Base-by-base conservation (phyloP, 176 grass and related monocot species). In the Hordeum vulgare region DNA sequence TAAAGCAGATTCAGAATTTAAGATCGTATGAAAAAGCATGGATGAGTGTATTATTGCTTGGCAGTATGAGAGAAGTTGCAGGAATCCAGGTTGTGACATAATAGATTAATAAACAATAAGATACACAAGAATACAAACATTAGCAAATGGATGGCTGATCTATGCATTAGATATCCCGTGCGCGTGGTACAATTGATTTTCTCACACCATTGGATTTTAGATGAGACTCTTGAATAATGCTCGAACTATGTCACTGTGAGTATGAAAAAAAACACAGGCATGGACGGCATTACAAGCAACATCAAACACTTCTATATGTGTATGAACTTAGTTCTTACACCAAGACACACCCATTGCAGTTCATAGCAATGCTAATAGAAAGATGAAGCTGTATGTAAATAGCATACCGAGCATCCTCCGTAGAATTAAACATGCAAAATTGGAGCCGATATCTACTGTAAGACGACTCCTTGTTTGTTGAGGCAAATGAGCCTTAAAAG, bases 311-410 rank as follows among this genome's bases (percentile, higher is more conserved):
- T 45, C 17, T 45, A 42, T 20, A 31, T 74, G 33, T 25, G 0
- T 31, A 60, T 15, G 20, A 51, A n/a, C 10, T 9, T 57, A 34
- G 73, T 25, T 80, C 49, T 61, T 81, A 64, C 84, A 86, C 8
- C 21, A 28, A 37, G 59, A 17, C 45, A 82, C 35, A 66, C n/a
- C 42, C 29, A 83, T 75, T 75, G 58, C 13, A 59, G 24, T 29
- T 68, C 80, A 90, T 61, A 90, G 60, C 60, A 90, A 80, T 41
- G 88, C 88, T 53, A 90, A 74, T 28, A 90, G 80, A 83, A 90
- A 86, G 27, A 90, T 90, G 35, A 86, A 90, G 37, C 84, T 86
- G 13, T 90, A 90, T 7, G 88, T 90, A 61, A 45, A 90, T n/a
- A 90, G 6, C 84, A 69, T 90, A 54, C 84, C 88, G 75, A 90